Evolutionary conservation across 179 eudicot genomes (phyloP).

Genomic region (Amaranthus tricolor): DNA sequence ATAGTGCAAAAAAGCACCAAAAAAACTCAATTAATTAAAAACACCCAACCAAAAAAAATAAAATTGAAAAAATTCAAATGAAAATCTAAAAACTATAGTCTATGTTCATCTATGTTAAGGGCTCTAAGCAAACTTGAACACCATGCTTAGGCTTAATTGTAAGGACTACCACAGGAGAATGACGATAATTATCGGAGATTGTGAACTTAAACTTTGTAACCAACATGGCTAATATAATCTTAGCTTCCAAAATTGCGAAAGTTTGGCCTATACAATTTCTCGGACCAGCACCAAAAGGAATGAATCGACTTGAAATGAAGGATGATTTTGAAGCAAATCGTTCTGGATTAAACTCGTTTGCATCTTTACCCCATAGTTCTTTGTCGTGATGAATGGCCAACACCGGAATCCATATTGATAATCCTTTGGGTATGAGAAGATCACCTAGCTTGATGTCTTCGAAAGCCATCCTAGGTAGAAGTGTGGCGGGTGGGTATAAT

Average conservation of each 20-base stretch:
- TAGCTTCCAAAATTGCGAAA: conserved; percentile 87
- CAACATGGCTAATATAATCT: conserved; percentile 71
- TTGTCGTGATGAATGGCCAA: conserved; percentile 75
- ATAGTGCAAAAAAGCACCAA: conserved; percentile 18
- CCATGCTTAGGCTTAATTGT: conserved; percentile 90
- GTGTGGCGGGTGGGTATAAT: conserved; percentile 80
- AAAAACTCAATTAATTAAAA: conserved; percentile 6
- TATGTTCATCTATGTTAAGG: conserved; percentile 27
- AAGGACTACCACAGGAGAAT: conserved; percentile 74
- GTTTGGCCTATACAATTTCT: conserved; percentile 85
- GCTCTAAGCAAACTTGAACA: conserved; percentile 68
- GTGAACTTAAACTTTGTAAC: conserved; percentile 53
- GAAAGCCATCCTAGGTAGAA: conserved; percentile 82
- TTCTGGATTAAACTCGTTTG: conserved; percentile 69
- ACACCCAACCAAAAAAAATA: neutral
- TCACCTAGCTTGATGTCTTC: conserved; percentile 77
- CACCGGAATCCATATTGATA: conserved; percentile 90
- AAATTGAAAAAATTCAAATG: neutral
- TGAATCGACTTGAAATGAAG: conserved; percentile 57
- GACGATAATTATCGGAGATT: conserved; percentile 64
- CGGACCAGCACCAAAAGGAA: conserved; percentile 88
- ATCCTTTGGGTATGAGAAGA: conserved; percentile 75
- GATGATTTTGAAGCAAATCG: conserved; percentile 66
- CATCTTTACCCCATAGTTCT: conserved; percentile 87
- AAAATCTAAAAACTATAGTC: neutral